Conservation (phyloP, 2,329 filamentous ascomycete species). For the Colletotrichum caudatum region DNA sequence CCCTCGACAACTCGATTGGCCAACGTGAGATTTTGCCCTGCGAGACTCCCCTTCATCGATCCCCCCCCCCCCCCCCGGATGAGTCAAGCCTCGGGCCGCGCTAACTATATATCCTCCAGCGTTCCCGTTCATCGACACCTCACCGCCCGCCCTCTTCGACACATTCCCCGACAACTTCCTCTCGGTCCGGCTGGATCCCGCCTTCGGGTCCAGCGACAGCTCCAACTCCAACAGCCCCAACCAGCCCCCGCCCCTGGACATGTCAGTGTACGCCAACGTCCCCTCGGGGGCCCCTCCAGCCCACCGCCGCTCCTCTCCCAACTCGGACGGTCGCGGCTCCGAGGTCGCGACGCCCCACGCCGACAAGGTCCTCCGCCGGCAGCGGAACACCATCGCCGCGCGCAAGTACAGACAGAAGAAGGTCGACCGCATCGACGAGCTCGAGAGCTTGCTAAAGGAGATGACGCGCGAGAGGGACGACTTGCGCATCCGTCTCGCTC, state of each 20-base stretch:
- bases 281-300: constrained; percentile 19
- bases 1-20: constrained; percentile 33
- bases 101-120: constrained; percentile 22
- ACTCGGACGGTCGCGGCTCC: constrained; percentile 15
- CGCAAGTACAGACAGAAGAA: constrained; percentile 78
- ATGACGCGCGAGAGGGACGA: constrained; percentile 73
- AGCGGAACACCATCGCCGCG: constrained; percentile 78
- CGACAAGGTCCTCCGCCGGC: constrained; percentile 65
- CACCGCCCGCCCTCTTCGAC: constrained; percentile 37
- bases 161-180: constrained; percentile 26
- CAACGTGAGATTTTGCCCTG: constrained; percentile 17
- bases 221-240: constrained; percentile 38
- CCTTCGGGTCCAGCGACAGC: constrained; percentile 31
- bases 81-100: constrained; percentile 12
- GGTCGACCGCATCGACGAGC: constrained; percentile 72
- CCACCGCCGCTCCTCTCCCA: constrained; percentile 30
- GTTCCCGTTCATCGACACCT: constrained; percentile 34
- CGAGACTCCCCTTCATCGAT: not conserved
- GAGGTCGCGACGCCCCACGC: constrained; percentile 14
- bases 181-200: constrained; percentile 16
- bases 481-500: constrained; percentile 70
- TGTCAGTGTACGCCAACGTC: constrained; percentile 13
- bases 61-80: too few species aligned
- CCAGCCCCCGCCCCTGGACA: constrained; percentile 34
- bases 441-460: constrained; percentile 70